Base-by-base conservation (phyloP, 2,329 filamentous ascomycete genomes). In the Tolypocladium amazonense region DNA sequence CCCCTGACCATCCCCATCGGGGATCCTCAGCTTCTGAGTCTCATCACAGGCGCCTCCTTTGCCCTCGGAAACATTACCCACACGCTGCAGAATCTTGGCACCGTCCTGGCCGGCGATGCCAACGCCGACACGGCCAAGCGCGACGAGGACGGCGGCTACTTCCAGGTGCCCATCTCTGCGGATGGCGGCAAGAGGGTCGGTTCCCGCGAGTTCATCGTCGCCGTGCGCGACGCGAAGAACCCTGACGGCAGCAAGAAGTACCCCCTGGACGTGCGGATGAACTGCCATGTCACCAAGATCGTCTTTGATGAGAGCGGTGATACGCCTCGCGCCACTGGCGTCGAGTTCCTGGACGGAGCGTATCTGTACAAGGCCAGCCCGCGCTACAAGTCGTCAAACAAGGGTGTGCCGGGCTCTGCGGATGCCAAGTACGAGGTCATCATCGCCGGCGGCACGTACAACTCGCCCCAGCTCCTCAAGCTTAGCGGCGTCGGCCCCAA, bases 21-120 rank as follows among this genome's bases (percentile, higher is more conserved):
- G 20, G 84, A 87, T 61, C 71, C 74, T 0, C 77, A 84, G 67
- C 74, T 87, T 5, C 67, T 84, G 37, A 63, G 60, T 37, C 30
- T 66, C 27, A 54, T 68, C 33, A n/a, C 59, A 18, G 61, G 64
- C 33, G 65, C 75, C 6, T 58, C 64, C 18, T 62, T 62, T 18
- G 67, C 65, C 39, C 59, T 66, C 20, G 63, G 77, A 25, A 75
- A 75, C 58, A 47, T 58, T 18, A 66, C 66, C 2, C 59, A 65
- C 43, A 52, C 56, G 2, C 43, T 70, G 58, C 69, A 68, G 63
- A 70, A 70, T 60, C 41, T 75, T 25, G 60, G 68, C 43, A 68
- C 70, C 47, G 73, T 84, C 25, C 73, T 70, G 4, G 71, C 75
- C 33, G 75, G 75, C 23, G 81, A 86, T 62, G 74, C 78, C 63